Conservation (phyloP, 2,329 filamentous ascomycete species). For the Raffaelea albimanens region DNA sequence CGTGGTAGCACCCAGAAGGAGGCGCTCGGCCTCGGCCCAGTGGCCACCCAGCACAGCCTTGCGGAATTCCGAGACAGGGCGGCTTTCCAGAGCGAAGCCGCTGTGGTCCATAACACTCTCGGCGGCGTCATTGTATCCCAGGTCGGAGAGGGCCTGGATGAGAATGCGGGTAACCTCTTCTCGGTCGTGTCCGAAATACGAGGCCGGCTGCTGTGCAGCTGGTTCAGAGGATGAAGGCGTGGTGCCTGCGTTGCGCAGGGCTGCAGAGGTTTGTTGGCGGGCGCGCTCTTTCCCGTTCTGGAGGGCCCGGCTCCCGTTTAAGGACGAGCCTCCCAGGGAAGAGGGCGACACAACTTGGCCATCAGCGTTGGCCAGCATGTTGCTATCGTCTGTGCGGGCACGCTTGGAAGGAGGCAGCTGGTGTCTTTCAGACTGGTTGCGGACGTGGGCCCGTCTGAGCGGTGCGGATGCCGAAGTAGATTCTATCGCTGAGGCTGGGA, state of each 20-base stretch:
- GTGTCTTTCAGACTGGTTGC: not conserved
- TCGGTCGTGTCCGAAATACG: conserved; percentile 76
- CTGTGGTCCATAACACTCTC: conserved; percentile 69
- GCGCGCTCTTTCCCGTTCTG: conserved; percentile 19
- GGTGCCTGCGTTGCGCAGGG: not conserved
- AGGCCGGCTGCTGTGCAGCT: conserved; percentile 9
- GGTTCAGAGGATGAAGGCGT: not conserved
- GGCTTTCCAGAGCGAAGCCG: conserved; percentile 77
- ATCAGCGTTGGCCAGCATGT: conserved; percentile 8
- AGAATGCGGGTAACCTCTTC: conserved; percentile 89
- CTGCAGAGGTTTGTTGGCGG: not conserved
- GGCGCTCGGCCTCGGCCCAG: conserved; percentile 76
- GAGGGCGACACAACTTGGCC: conserved; percentile 2
- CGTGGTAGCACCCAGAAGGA: conserved; percentile 52
- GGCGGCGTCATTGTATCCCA: conserved; percentile 77
- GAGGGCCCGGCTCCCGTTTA: conserved; percentile 46
- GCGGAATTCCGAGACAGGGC: conserved; percentile 77
- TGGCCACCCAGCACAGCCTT: conserved; percentile 68
- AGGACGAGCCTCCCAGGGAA: no score
- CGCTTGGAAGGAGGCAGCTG: conserved; percentile 7
- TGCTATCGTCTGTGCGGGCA: conserved; percentile 3
- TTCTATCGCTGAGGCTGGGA: not conserved
- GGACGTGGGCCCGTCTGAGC: no score
- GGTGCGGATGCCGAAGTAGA: not conserved
- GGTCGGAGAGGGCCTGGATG: conserved; percentile 80